Base-by-base conservation (phyloP, 495 filamentous ascomycete genomes). In the Hypoxylon fuscum region DNA sequence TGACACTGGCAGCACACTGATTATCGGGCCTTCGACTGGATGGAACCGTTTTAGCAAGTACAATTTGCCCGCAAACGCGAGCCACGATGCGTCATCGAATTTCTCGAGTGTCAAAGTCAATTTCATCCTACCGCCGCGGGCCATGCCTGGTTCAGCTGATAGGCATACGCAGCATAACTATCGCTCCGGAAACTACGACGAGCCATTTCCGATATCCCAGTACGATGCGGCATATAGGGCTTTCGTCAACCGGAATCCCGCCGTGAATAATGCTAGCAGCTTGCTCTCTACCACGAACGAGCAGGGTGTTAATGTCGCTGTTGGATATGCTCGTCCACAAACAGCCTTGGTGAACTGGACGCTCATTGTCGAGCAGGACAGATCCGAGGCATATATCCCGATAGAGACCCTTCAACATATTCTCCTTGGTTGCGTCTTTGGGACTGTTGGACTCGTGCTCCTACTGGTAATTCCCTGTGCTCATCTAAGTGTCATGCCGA, bases 391-490 rank as follows among this genome's bases (percentile, higher is more conserved):
- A 6, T 90, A 85, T 73, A 79, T 79, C n/a, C 88, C 92, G 1
- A 91, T 97, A 25, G 63, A 79, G 31, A 83, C 85, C 15, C 79
- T 96, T 18, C 83, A 90, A 23, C 86, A 87, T 42, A 89, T 97
- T 38, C 81, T 97, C 4, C 74, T 97, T 2, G 90, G 83, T 1
- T 96, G 91, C 48, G 90, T 96, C 1, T 96, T 96, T 66, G 90
- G 89, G 0, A 94, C 91, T 0, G 81, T 87, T 14, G 93, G 88
- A 2, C 76, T 85, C 0, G 80, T 92, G 2, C 56, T 93, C 2
- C 22, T 93, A 11, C 64, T 92, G 2, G 79, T 91, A 2, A 80
- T 92, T 22, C 90, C 93, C 0, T 82, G 92, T 35, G 90, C 92
- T 1, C 92, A 96, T 67, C 80, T 87, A 61, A 88, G 87, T 22